Percentiles rank a stretch among this genome's conserved stretches.
Evolutionary conservation across 192 early-diverging fungal species (phyloP).

Genomic region (Coemansia sp.): DNA sequence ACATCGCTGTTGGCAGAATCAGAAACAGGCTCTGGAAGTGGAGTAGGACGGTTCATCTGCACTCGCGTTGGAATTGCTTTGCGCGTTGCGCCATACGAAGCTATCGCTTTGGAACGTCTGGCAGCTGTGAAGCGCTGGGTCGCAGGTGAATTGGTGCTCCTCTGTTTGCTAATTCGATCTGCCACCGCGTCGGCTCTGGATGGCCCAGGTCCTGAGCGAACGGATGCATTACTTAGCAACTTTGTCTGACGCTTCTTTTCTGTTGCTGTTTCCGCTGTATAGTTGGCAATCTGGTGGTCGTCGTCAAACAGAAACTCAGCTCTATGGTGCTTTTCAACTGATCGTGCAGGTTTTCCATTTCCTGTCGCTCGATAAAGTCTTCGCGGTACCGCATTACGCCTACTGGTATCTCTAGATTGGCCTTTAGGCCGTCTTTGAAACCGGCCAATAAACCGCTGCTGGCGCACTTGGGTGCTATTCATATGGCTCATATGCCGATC

Average conservation of each 20-base stretch:
- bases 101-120: no score
- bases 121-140: no score
- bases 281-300: not conserved
- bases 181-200: constrained; percentile 19
- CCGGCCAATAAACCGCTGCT: constrained; percentile 14
- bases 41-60: not conserved
- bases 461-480: not conserved
- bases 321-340: not conserved
- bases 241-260: constrained; percentile 19
- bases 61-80: constrained; percentile 20
- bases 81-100: not conserved
- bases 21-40: no score
- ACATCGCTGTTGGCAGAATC: no score
- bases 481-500: constrained; percentile 6
- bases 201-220: not conserved
- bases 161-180: constrained; percentile 2
- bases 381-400: no score
- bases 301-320: constrained; percentile 49
- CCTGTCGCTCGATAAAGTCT: no score
- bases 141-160: not conserved
- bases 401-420: no score
- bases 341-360: no score
- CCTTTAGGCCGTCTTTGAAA: constrained; percentile 10
- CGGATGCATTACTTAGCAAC: constrained; percentile 9
- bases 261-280: not conserved